Evolutionary conservation across 2,329 filamentous ascomycete species (phyloP), one percentile per base, ranked within the genome.

Genomic region (Aspergillus ustus): DNA sequence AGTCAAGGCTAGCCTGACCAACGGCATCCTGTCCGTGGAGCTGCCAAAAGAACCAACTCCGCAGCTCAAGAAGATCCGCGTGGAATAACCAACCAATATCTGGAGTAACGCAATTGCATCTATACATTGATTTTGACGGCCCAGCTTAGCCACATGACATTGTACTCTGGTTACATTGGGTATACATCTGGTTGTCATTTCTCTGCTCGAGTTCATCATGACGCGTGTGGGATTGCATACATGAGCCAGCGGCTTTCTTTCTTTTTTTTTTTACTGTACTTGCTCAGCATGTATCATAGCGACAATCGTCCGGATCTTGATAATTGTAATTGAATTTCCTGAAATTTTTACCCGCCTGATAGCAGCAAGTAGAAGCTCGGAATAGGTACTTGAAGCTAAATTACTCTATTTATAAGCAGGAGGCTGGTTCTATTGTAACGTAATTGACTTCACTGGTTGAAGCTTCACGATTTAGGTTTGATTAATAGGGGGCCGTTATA

Each of bases 1-100:
- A 20, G 85, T 88, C 64, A 85, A 81, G 72, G 85, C 85, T 7
- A 84, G 78, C 61, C 70, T 88, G 73, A 87, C 83, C 77, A 82
- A 88, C 68, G 85, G 85, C 13, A 81, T 88, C 52, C 72, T 88
- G 57, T 82, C 77, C 29, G 79, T 88, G 34, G 67, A 82, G 15
- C 81, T 88, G 7, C 85, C 85, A 0, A 87, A 88, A 74, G 80
- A 82, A 52, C 67, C 79, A 55, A 78, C 78, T 17, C 81, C 81
- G 9, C 75, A 76, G 61, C 69, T 78, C 40, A 83, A 82, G 75
- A 84, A 81, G 75, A 85, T 87, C 66, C 78, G 75, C 57, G 82
- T 87, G 25, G 62, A 69, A 44, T 69, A 64, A 46, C 31, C 3
- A 37, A 17, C 11, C n/a, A n/a, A 31, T n/a, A 13, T 28, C 20